These are phyloP conservation scores for Cryptococcus sp. DNA, from an alignment of 1,284 basidiomycete species.

Conservation along the genomic window DNA sequence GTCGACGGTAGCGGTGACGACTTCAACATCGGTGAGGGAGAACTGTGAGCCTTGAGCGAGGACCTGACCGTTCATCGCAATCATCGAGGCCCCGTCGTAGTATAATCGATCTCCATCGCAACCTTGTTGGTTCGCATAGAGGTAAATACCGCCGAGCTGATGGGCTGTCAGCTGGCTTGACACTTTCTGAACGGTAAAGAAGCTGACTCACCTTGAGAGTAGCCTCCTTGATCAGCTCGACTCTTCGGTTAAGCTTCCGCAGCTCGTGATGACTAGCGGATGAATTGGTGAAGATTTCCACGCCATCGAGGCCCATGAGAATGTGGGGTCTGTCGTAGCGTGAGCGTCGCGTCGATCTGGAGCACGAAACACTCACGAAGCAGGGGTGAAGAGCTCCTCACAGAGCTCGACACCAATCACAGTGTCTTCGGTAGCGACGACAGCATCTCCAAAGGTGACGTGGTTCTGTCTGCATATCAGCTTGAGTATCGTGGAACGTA, in stretches of 20 bases:
- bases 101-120: slow-evolving; percentile 97
- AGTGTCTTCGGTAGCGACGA: slow-evolving; percentile 89
- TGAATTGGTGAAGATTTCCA: slow-evolving; percentile 98
- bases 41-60: slow-evolving; percentile 96
- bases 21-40: slow-evolving; percentile 92
- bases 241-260: slow-evolving; percentile 84
- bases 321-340: slow-evolving; percentile 76
- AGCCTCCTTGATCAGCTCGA: slow-evolving; percentile 96
- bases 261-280: slow-evolving; percentile 97
- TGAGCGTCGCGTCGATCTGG: not conserved
- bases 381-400: slow-evolving; percentile 95
- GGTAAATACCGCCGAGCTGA: slow-evolving; percentile 91
- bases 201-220: slow-evolving; percentile 72
- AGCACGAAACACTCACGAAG: slow-evolving; percentile 61
- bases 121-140: slow-evolving; percentile 98
- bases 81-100: slow-evolving; percentile 96
- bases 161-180: not conserved
- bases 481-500: not conserved
- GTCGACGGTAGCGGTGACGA: slow-evolving; percentile 91
- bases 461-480: slow-evolving; percentile 59
- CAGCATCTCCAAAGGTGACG: slow-evolving; percentile 94
- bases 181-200: not conserved
- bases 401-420: slow-evolving; percentile 95
- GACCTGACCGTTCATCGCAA: slow-evolving; percentile 88
- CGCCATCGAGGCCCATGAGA: slow-evolving; percentile 93